These are phyloP conservation scores for Amanita pallidorosea DNA, from an alignment of 768 basidiomycete genomes.

Conservation along the genomic window DNA sequence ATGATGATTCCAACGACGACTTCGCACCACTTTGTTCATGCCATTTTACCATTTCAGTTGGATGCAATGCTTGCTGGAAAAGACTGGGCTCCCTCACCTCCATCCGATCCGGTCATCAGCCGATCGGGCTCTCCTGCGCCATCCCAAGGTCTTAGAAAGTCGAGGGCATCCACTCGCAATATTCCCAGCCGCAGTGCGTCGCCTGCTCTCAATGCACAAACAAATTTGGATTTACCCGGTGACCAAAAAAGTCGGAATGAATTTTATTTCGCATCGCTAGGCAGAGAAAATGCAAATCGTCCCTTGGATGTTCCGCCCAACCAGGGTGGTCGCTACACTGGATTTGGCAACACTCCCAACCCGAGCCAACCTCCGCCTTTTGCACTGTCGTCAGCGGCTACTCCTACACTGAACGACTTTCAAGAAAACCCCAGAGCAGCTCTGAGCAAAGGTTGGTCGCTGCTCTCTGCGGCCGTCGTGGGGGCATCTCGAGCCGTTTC, in stretches of 20 bases:
- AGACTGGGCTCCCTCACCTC: slow-evolving; percentile 68
- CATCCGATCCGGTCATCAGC: slow-evolving; percentile 36
- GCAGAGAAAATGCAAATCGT: slow-evolving; percentile 70
- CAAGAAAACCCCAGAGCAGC: slow-evolving; percentile 83
- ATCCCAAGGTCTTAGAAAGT: slow-evolving; percentile 79
- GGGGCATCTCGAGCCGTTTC: slow-evolving; percentile 72
- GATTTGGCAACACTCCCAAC: slow-evolving; percentile 83
- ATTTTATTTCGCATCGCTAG: slow-evolving; percentile 74
- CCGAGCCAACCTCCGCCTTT: slow-evolving; percentile 56
- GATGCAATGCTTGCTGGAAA: slow-evolving; percentile 66
- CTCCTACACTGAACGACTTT: slow-evolving; percentile 70
- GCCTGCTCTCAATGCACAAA: slow-evolving; percentile 32
- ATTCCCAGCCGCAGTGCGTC: slow-evolving; percentile 41
- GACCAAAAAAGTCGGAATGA: slow-evolving; percentile 81
- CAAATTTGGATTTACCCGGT: slow-evolving; percentile 29
- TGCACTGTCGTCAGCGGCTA: slow-evolving; percentile 66
- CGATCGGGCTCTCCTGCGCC: slow-evolving; percentile 45
- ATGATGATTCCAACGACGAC: slow-evolving; percentile 7
- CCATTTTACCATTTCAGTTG: slow-evolving; percentile 48
- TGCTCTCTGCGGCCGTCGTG: slow-evolving; percentile 79
- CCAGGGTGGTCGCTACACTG: slow-evolving; percentile 88
- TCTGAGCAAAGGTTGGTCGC: slow-evolving; percentile 88
- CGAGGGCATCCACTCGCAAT: slow-evolving; percentile 59
- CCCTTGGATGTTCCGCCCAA: slow-evolving; percentile 78
- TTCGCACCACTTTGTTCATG: slow-evolving; percentile 12